Evolutionary conservation across 768 basidiomycete genomes (phyloP).

Genomic region (Termitomyces sp.): DNA sequence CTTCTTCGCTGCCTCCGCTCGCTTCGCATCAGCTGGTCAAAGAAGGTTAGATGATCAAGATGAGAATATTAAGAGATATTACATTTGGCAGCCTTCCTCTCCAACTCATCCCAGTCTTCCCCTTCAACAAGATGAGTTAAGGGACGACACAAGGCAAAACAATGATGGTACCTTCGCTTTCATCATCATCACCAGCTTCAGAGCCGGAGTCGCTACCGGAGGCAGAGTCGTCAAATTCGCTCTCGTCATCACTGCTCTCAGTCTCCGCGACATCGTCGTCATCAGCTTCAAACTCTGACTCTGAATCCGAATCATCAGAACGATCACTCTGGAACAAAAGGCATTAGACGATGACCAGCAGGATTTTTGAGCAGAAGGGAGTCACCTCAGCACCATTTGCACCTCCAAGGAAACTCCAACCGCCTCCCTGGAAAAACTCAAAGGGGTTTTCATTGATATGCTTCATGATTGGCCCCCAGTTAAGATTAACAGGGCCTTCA

Average conservation of each 20-base stretch:
- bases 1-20: constrained; percentile 32
- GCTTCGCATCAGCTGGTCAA: constrained; percentile 43
- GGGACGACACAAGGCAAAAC: constrained; percentile 7
- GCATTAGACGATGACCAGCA: background rate
- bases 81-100: constrained; percentile 88
- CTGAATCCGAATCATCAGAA: constrained; percentile 40
- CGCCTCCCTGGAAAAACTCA: constrained; percentile 94
- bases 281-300: constrained; percentile 52
- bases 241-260: constrained; percentile 50
- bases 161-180: constrained; percentile 48
- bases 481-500: constrained; percentile 94
- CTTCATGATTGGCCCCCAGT: constrained; percentile 99
- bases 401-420: constrained; percentile 88
- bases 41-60: constrained; percentile 15
- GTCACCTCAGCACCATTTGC: constrained; percentile 61
- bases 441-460: constrained; percentile 94
- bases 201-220: constrained; percentile 63
- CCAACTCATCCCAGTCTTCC: constrained; percentile 96
- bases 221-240: constrained; percentile 64
- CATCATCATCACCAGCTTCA: constrained; percentile 48
- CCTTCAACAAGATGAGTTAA: constrained; percentile 32
- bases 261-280: constrained; percentile 50
- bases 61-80: constrained; percentile 11
- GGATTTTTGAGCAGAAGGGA: background rate
- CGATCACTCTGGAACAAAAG: constrained; percentile 28